Conservation (phyloP, 139 green algal genomes). For the Pseudopediastrum boryanum region DNA sequence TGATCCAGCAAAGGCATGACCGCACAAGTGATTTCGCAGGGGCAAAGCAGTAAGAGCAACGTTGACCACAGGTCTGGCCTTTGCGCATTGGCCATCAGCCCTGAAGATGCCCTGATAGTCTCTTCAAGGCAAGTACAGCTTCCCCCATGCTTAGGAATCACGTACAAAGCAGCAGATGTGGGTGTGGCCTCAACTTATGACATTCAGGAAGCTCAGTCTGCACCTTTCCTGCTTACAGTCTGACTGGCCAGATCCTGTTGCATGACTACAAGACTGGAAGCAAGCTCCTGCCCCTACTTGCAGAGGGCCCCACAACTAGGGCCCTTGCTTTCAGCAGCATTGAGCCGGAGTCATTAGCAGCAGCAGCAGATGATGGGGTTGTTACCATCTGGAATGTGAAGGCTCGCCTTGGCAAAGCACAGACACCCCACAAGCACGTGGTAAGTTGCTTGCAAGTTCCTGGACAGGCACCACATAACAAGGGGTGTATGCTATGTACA, state of each 20-base stretch:
- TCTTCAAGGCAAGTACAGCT: not conserved
- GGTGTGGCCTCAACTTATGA: no score
- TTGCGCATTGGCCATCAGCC: not conserved
- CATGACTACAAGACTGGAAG: slow-evolving; percentile 1
- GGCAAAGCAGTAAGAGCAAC: not conserved
- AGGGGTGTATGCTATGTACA: no score
- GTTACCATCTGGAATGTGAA: slow-evolving; percentile 13
- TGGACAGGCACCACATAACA: no score
- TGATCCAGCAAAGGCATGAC: not conserved
- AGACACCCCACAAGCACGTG: no score
- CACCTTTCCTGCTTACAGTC: not conserved
- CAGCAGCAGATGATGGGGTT: not conserved
- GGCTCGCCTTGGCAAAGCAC: no score
- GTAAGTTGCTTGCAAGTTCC: no score
- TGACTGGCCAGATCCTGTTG: slow-evolving; percentile 27
- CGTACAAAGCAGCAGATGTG: no score
- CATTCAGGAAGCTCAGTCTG: no score
- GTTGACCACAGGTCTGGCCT: slow-evolving; percentile 1
- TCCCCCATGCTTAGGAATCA: no score
- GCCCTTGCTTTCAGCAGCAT: not conserved
- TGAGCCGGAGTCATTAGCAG: not conserved
- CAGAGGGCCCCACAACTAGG: not conserved
- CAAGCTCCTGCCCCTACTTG: not conserved
- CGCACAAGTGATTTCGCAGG: not conserved
- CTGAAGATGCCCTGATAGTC: not conserved